Evolutionary conservation across 441 rosid species (phyloP).

Genomic region (Pelargonium citronellum): DNA sequence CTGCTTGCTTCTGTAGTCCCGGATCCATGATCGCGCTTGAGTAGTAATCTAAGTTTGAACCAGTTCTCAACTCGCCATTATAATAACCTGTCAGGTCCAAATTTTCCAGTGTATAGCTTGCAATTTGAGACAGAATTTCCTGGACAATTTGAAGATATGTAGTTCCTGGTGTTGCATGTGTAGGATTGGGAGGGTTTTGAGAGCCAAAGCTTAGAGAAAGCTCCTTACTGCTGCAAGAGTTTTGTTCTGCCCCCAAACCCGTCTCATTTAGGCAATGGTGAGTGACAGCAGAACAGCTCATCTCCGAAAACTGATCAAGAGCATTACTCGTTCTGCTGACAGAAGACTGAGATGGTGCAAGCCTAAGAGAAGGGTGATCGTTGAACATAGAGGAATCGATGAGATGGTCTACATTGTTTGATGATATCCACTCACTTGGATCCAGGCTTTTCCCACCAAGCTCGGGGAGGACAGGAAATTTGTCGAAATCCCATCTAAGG

Average conservation of each 20-base stretch:
- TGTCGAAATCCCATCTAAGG: slow-evolving; percentile 34
- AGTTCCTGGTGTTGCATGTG: slow-evolving; percentile 50
- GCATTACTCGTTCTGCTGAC: slow-evolving; percentile 27
- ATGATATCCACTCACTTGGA: slow-evolving; percentile 41
- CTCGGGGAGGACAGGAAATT: slow-evolving; percentile 25
- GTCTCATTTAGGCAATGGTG: slow-evolving; percentile 31
- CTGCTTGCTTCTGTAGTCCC: slow-evolving; percentile 24
- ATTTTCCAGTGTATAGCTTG: slow-evolving; percentile 61
- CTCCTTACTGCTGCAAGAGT: slow-evolving; percentile 48
- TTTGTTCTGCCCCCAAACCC: slow-evolving; percentile 45
- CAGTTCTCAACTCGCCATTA: slow-evolving; percentile 26
- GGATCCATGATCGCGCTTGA: slow-evolving; percentile 26
- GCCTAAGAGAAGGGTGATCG: slow-evolving; percentile 70
- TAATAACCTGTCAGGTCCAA: slow-evolving; percentile 33
- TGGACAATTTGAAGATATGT: slow-evolving; percentile 63
- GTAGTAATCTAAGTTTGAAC: slow-evolving; percentile 21
- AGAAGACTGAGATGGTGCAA: slow-evolving; percentile 48
- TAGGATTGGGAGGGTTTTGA: slow-evolving; percentile 28
- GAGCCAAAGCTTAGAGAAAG: slow-evolving; percentile 43
- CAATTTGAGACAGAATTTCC: slow-evolving; percentile 76
- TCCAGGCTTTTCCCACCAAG: slow-evolving; percentile 27
- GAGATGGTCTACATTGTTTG: slow-evolving; percentile 27
- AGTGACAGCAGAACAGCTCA: slow-evolving; percentile 32
- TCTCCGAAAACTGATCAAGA: slow-evolving; percentile 53
- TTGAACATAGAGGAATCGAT: slow-evolving; percentile 28